phyloP scores from a whole-genome alignment of 2,329 filamentous ascomycete species.

The Ophiostoma australiae region DNA sequence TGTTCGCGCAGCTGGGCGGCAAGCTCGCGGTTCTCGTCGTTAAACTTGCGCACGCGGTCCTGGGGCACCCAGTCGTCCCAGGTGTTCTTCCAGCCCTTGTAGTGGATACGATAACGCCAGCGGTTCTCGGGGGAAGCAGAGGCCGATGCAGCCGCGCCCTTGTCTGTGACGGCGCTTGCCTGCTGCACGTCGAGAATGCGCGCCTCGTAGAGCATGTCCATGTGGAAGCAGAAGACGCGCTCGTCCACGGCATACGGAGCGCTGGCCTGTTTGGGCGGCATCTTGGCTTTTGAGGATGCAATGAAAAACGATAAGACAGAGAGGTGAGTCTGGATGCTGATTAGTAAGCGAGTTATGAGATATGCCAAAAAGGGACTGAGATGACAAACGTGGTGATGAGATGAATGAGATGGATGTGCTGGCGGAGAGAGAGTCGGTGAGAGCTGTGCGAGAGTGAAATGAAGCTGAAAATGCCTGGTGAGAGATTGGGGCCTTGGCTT shows the following conservation, averaged over 20 bases:
- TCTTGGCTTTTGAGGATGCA: conserved; percentile 8
- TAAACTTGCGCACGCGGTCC: conserved; percentile 90
- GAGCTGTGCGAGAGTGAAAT: not conserved
- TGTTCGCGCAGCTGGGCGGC: conserved; percentile 68
- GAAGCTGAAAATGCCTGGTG: not conserved
- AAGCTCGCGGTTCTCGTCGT: conserved; percentile 89
- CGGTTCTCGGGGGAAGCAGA: conserved; percentile 3
- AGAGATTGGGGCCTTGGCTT: not conserved
- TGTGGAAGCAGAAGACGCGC: conserved; percentile 93
- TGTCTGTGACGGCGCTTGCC: conserved; percentile 54
- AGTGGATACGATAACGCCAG: conserved; percentile 89
- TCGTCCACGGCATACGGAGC: conserved; percentile 70
- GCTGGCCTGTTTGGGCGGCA: conserved; percentile 38
- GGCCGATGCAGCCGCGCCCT: not conserved
- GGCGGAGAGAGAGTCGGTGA: not conserved
- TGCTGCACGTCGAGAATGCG: conserved; percentile 78
- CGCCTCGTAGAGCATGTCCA: conserved; percentile 94
- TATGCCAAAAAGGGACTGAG: not conserved
- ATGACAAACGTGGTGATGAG: not conserved
- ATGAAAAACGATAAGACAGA: too few species aligned
- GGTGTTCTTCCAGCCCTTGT: conserved; percentile 99
- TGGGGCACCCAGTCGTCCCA: conserved; percentile 99
- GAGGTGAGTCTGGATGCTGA: not conserved
- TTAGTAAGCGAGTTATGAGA: not conserved
- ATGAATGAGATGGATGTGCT: not conserved